phyloP scores from a whole-genome alignment of 177 flowering plant species.

The Vitis hybrid region DNA sequence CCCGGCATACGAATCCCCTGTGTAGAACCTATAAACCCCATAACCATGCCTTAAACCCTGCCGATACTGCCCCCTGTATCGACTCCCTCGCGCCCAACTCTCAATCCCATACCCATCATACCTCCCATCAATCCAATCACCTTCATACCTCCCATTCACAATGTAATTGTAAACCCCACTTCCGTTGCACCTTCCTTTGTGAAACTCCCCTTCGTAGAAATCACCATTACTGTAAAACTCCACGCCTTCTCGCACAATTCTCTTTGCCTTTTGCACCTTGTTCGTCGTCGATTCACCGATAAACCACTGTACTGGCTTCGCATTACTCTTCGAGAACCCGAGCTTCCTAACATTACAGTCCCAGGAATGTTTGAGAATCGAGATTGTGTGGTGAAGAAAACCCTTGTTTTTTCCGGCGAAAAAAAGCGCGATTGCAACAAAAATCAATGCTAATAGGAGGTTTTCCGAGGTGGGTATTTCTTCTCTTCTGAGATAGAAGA shows the following conservation, averaged over 20 bases:
- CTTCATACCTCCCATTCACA: conserved; percentile 85
- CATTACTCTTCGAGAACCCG: not conserved
- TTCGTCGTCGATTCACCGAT: conserved; percentile 27
- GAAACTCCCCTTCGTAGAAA: conserved; percentile 90
- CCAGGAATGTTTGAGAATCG: conserved; percentile 19
- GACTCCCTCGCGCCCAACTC: conserved; percentile 89
- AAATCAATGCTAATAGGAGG: conserved; percentile 53
- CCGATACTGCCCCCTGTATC: conserved; percentile 80
- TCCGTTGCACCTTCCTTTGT: conserved; percentile 78
- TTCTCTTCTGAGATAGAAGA: conserved; percentile 29
- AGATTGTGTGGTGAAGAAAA: conserved; percentile 22
- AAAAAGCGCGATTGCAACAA: conserved; percentile 56
- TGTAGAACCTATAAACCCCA: conserved; percentile 79
- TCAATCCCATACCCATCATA: conserved; percentile 94
- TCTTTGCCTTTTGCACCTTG: conserved; percentile 13
- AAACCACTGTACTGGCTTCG: conserved; percentile 42
- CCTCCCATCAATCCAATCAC: conserved; percentile 92
- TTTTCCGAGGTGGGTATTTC: conserved; percentile 66
- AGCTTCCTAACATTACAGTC: conserved; percentile 14
- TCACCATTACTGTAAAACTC: conserved; percentile 93
- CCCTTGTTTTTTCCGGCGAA: conserved; percentile 48
- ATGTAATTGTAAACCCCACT: conserved; percentile 88
- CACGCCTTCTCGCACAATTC: conserved; percentile 59
- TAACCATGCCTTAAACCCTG: conserved; percentile 79
- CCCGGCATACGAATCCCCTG: conserved; percentile 86